These are phyloP conservation scores for Beverwykella pulmonaria DNA, from an alignment of 495 filamentous ascomycete species.

Conservation along the genomic window DNA sequence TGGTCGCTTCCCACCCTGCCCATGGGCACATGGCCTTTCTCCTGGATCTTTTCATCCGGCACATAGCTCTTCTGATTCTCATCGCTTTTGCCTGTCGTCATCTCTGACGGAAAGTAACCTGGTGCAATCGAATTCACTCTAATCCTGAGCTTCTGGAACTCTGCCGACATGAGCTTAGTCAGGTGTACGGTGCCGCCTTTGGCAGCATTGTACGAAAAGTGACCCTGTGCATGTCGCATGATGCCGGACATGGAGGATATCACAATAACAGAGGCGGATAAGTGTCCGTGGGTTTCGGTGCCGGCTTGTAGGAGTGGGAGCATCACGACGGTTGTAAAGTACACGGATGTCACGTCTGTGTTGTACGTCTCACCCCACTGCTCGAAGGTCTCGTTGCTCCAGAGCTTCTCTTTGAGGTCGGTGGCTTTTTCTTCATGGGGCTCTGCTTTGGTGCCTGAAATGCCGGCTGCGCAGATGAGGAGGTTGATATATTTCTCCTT, in stretches of 20 bases:
- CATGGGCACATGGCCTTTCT: constrained; percentile 54
- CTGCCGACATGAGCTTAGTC: constrained; percentile 52
- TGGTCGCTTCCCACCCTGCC: constrained; percentile 50
- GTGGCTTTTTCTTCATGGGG: constrained; percentile 41
- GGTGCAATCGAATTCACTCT: constrained; percentile 56
- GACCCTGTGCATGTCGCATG: constrained; percentile 49
- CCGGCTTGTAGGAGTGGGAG: constrained; percentile 50
- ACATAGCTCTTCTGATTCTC: constrained; percentile 58
- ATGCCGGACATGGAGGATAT: constrained; percentile 51
- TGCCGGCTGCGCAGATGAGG: constrained; percentile 46
- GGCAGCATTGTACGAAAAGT: constrained; percentile 51
- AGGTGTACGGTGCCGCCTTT: constrained; percentile 50
- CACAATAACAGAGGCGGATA: constrained; percentile 49
- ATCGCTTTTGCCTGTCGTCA: constrained; percentile 62
- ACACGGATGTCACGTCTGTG: constrained; percentile 49
- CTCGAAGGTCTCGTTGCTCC: constrained; percentile 49
- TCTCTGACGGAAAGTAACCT: constrained; percentile 63
- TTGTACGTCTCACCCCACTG: constrained; percentile 48
- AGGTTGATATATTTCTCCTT: constrained; percentile 49
- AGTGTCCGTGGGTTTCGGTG: constrained; percentile 42
- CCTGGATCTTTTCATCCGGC: constrained; percentile 51
- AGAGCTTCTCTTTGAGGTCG: constrained; percentile 46
- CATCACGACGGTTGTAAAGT: constrained; percentile 51
- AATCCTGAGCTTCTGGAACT: constrained; percentile 51
- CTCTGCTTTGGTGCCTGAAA: constrained; percentile 45